A percentile compares a stretch with the other conserved stretches of the same genome.
These are phyloP conservation scores for Oryza rufipogon DNA, from an alignment of 176 grass and related monocot species.

Conservation along the genomic window DNA sequence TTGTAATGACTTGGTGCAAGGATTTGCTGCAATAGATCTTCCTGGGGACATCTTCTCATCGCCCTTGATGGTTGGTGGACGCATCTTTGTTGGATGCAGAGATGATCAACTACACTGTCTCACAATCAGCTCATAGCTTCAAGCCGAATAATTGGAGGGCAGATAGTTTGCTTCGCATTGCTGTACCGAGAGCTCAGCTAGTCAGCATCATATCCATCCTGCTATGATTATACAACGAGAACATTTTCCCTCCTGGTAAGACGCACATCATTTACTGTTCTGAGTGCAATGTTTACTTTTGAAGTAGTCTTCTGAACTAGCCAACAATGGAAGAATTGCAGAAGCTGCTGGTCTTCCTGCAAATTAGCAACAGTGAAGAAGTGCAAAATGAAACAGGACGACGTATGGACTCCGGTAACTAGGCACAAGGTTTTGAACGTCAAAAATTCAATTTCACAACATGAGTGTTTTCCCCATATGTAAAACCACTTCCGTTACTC, in stretches of 20 bases:
- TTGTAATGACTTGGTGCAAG: slow-evolving; percentile 44
- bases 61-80: slow-evolving; percentile 80
- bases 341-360: not conserved
- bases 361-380: too few relatives aligned
- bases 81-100: slow-evolving; percentile 89
- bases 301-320: not conserved
- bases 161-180: not conserved
- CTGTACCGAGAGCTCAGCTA: not conserved
- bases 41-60: slow-evolving; percentile 85
- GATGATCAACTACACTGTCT: slow-evolving; percentile 81
- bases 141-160: not conserved
- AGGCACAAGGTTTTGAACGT: not conserved
- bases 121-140: slow-evolving; percentile 32
- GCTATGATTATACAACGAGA: not conserved
- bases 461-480: not conserved
- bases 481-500: not conserved
- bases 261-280: not conserved
- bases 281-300: not conserved
- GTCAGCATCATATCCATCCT: slow-evolving; percentile 11
- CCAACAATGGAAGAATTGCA: not conserved
- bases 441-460: not conserved
- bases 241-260: not conserved
- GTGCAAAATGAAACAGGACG: not conserved
- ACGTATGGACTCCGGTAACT: not conserved
- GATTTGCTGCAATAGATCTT: slow-evolving; percentile 58